Conservation (phyloP, 129 eudicot species). For the Chrysanthemum lavandulifolium region DNA sequence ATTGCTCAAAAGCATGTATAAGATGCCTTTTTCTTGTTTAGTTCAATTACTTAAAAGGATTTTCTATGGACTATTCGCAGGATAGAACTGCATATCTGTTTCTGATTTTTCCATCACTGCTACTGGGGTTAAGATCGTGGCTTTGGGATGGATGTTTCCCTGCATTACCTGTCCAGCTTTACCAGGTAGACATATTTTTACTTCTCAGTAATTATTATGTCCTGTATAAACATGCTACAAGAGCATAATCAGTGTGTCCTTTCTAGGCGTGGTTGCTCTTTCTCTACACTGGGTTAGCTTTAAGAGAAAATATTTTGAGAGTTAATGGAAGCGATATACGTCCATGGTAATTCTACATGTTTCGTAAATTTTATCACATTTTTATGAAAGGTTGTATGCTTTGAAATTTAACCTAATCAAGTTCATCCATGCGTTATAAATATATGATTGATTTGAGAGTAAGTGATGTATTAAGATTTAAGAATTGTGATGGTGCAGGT, state of each 20-base stretch:
- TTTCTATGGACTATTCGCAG: constrained; percentile 47
- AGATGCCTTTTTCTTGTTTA: constrained; percentile 11
- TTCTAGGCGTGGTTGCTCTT: constrained; percentile 93
- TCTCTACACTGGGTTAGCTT: constrained; percentile 88
- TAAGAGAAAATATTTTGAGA: constrained; percentile 92
- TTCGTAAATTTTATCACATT: not conserved
- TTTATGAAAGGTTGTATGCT: constrained; percentile 10
- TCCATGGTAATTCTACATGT: constrained; percentile 68
- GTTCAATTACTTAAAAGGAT: not conserved
- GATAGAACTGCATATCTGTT: constrained; percentile 85
- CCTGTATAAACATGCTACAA: not conserved
- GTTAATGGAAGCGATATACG: constrained; percentile 98
- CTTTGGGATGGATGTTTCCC: constrained; percentile 94
- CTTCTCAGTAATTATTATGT: not conserved
- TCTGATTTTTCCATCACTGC: constrained; percentile 70
- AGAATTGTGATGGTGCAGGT: constrained; percentile 53
- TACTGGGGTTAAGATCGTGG: constrained; percentile 60
- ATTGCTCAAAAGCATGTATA: constrained; percentile 8
- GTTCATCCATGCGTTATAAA: not conserved
- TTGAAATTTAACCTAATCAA: constrained; percentile 5
- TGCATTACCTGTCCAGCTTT: constrained; percentile 89
- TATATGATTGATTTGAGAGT: constrained; percentile 10
- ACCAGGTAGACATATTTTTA: constrained; percentile 56
- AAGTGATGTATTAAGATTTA: constrained; percentile 11
- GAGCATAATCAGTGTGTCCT: constrained; percentile 20